These are phyloP conservation scores for Fusarium palustre DNA, from an alignment of 2,329 filamentous ascomycete species.

Conservation along the genomic window DNA sequence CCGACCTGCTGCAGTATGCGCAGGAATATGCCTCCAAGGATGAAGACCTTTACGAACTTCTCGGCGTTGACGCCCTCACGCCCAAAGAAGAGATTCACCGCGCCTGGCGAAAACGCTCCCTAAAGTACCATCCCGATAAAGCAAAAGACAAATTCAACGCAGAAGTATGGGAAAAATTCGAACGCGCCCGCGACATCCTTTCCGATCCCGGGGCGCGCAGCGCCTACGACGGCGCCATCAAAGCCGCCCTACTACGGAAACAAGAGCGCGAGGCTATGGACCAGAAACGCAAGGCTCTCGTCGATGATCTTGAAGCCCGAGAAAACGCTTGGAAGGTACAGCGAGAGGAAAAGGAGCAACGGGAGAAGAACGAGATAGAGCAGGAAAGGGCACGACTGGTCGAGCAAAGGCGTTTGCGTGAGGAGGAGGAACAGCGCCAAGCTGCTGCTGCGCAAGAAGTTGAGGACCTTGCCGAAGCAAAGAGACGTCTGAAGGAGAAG, in stretches of 20 bases:
- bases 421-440: slow-evolving; percentile 53
- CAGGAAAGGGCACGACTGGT: slow-evolving; percentile 54
- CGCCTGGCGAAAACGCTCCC: slow-evolving; percentile 84
- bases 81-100: slow-evolving; percentile 80
- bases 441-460: slow-evolving; percentile 55
- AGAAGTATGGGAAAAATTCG: slow-evolving; percentile 85
- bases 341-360: slow-evolving; percentile 61
- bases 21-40: slow-evolving; percentile 70
- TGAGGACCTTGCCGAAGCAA: slow-evolving; percentile 54
- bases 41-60: slow-evolving; percentile 81
- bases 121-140: slow-evolving; percentile 97
- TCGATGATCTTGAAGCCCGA: slow-evolving; percentile 84
- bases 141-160: slow-evolving; percentile 79
- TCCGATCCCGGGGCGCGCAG: slow-evolving; percentile 76
- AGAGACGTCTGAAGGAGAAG: slow-evolving; percentile 54
- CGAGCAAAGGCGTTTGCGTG: slow-evolving; percentile 54
- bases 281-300: slow-evolving; percentile 78
- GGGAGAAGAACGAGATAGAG: slow-evolving; percentile 51
- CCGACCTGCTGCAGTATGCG: slow-evolving; percentile 65
- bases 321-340: slow-evolving; percentile 75
- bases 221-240: slow-evolving; percentile 81
- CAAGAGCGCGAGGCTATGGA: slow-evolving; percentile 80
- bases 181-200: slow-evolving; percentile 88
- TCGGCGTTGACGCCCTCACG: slow-evolving; percentile 74
- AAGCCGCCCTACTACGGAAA: slow-evolving; percentile 76